Percentiles rank a stretch among this genome's conserved stretches.
These are phyloP conservation scores for Patellaria atrata DNA, from an alignment of 495 filamentous ascomycete genomes.

Conservation along the genomic window DNA sequence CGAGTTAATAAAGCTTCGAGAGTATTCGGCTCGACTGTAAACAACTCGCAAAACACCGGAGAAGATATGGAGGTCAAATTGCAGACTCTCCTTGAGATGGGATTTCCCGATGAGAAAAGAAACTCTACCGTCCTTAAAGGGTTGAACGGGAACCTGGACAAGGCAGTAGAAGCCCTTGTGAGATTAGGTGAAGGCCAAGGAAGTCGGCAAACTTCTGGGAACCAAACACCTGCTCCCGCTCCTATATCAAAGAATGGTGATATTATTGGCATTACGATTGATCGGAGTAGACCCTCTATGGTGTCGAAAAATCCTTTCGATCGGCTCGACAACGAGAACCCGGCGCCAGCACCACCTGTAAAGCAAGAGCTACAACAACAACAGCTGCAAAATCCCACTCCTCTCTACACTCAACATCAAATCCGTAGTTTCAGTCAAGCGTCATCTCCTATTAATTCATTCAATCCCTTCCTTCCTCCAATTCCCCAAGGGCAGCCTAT, in stretches of 20 bases:
- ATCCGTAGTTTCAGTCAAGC: constrained; percentile 9
- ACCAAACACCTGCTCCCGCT: constrained; percentile 14
- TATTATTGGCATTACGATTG: constrained; percentile 17
- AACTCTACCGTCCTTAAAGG: constrained; percentile 68
- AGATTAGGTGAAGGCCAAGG: constrained; percentile 56
- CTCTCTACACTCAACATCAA: constrained; percentile 14
- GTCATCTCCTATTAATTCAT: constrained; percentile 16
- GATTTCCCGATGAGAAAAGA: constrained; percentile 70
- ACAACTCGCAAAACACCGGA: constrained; percentile 38
- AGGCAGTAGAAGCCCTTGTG: constrained; percentile 66
- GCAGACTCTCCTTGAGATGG: constrained; percentile 72
- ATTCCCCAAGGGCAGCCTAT: constrained; percentile 11
- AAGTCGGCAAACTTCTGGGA: constrained; percentile 9
- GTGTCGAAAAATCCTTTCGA: constrained; percentile 39
- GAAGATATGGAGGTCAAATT: constrained; percentile 56
- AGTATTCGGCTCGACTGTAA: constrained; percentile 53
- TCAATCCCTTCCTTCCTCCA: constrained; percentile 20
- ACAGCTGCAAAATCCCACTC: constrained; percentile 10
- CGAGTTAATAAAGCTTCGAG: constrained; percentile 43
- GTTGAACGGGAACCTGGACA: constrained; percentile 68
- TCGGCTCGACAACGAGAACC: constrained; percentile 22
- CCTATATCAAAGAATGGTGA: constrained; percentile 6
- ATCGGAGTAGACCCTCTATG: constrained; percentile 6
- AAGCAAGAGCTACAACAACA: too few relatives aligned
- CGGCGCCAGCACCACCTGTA: constrained; percentile 3